Conservation (phyloP, 2,329 filamentous ascomycete species). For the Dothiorella sarmentorum region DNA sequence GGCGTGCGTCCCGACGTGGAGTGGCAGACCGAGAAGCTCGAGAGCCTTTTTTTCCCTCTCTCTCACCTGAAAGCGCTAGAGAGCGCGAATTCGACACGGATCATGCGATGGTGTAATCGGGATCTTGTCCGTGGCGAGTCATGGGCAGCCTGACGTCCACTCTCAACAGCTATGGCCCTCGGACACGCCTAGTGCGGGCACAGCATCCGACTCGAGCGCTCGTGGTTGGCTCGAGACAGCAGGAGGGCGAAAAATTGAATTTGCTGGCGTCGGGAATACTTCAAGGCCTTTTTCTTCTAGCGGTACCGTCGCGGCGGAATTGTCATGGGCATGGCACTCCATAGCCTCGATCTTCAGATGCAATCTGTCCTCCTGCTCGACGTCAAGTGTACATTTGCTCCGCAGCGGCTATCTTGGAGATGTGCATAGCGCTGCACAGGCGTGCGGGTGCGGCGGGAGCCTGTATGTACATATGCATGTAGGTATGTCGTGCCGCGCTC, state of each 20-base stretch:
- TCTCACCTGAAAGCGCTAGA: neutral
- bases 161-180: slow-evolving; percentile 8
- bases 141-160: neutral
- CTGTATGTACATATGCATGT: slow-evolving; percentile 18
- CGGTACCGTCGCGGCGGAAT: slow-evolving; percentile 2
- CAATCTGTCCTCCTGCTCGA: slow-evolving; percentile 14
- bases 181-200: neutral
- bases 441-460: slow-evolving; percentile 14
- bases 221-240: slow-evolving; percentile 6
- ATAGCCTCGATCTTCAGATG: slow-evolving; percentile 16
- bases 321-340: neutral
- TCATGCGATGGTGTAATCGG: slow-evolving; percentile 8
- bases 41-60: neutral
- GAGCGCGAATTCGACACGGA: neutral
- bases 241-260: slow-evolving; percentile 12
- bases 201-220: slow-evolving; percentile 3
- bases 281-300: slow-evolving; percentile 10
- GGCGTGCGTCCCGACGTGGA: neutral
- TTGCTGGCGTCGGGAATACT: slow-evolving; percentile 11
- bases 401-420: slow-evolving; percentile 11
- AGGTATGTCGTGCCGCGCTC: slow-evolving; percentile 18
- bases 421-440: slow-evolving; percentile 7
- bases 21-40: slow-evolving; percentile 3
- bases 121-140: neutral
- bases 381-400: slow-evolving; percentile 12